phyloP scores from a whole-genome alignment of 495 filamentous ascomycete species.

The Talaromyces liani region DNA sequence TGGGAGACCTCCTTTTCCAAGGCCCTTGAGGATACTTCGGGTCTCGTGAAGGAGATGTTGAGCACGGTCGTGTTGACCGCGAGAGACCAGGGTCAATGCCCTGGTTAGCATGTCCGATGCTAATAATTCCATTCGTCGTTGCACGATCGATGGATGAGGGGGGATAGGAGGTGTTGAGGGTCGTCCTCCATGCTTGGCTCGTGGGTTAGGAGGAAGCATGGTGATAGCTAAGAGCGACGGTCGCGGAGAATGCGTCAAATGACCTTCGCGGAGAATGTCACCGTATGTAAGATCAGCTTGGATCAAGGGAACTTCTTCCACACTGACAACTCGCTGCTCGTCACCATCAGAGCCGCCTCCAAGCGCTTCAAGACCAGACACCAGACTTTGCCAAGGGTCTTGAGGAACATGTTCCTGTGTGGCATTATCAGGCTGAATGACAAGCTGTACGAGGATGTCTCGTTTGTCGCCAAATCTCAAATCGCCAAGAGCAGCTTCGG shows the following conservation, averaged over 20 bases:
- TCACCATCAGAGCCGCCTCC: conserved; percentile 87
- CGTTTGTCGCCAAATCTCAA: conserved; percentile 95
- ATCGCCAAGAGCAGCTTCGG: conserved; percentile 88
- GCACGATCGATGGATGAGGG: conserved; percentile 90
- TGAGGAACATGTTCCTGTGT: conserved; percentile 83
- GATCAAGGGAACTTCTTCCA: conserved; percentile 93
- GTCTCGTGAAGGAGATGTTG: conserved; percentile 89
- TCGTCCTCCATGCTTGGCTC: conserved; percentile 52
- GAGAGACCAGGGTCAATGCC: conserved; percentile 82
- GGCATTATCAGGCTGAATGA: conserved; percentile 81
- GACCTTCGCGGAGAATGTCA: conserved; percentile 88
- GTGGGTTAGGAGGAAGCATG: conserved; percentile 75
- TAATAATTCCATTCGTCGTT: conserved; percentile 94
- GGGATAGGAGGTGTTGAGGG: conserved; percentile 78
- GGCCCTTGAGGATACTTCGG: conserved; percentile 86
- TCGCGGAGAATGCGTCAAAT: conserved; percentile 76
- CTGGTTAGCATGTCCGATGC: conserved; percentile 98
- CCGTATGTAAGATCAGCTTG: conserved; percentile 93
- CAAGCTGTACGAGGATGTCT: conserved; percentile 91
- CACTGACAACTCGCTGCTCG: conserved; percentile 72
- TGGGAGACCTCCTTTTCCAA: conserved; percentile 90
- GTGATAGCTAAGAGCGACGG: conserved; percentile 95
- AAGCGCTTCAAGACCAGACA: conserved; percentile 90
- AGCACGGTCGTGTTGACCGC: conserved; percentile 88
- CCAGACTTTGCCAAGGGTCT: conserved; percentile 94